Percentiles rank a stretch among this genome's conserved stretches.
phyloP scores from a whole-genome alignment of 306 rosid genomes.

The Castanospermum australe region DNA sequence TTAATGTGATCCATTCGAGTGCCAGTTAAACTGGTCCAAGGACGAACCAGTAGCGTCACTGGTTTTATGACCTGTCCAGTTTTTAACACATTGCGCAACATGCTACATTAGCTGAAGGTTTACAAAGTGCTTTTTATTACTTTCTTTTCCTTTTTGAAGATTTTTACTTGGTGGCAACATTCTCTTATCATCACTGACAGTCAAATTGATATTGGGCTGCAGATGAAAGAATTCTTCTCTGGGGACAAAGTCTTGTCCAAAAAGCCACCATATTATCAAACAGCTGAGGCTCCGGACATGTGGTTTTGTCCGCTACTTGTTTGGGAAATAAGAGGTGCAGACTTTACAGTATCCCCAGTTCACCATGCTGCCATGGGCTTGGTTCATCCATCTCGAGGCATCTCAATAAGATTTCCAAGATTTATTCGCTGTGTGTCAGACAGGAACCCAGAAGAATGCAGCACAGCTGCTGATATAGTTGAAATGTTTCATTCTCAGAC shows the following conservation, averaged over 20 bases:
- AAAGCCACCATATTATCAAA: slow-evolving; percentile 78
- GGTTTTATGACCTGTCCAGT: not conserved
- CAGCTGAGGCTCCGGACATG: slow-evolving; percentile 73
- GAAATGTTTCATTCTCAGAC: slow-evolving; percentile 78
- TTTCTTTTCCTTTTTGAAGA: not conserved
- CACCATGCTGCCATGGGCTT: slow-evolving; percentile 86
- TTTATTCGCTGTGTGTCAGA: slow-evolving; percentile 51
- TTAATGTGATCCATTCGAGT: not conserved
- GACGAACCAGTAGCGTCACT: not conserved
- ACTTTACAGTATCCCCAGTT: slow-evolving; percentile 84
- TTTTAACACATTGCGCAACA: not conserved
- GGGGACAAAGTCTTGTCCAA: slow-evolving; percentile 64
- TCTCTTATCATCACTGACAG: slow-evolving; percentile 6
- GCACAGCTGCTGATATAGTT: slow-evolving; percentile 67
- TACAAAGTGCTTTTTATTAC: not conserved
- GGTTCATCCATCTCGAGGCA: slow-evolving; percentile 83
- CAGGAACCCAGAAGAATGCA: slow-evolving; percentile 85
- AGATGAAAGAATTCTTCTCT: slow-evolving; percentile 81
- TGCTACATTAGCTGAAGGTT: not conserved
- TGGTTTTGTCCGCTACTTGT: slow-evolving; percentile 77
- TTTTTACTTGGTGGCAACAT: slow-evolving; percentile 1
- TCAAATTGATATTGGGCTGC: slow-evolving; percentile 35
- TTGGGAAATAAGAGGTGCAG: slow-evolving; percentile 93
- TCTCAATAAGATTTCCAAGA: slow-evolving; percentile 88
- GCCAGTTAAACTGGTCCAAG: not conserved